Evolutionary conservation across 1,284 basidiomycete species (phyloP).

Genomic region (Rhodotorula glutinis): DNA sequence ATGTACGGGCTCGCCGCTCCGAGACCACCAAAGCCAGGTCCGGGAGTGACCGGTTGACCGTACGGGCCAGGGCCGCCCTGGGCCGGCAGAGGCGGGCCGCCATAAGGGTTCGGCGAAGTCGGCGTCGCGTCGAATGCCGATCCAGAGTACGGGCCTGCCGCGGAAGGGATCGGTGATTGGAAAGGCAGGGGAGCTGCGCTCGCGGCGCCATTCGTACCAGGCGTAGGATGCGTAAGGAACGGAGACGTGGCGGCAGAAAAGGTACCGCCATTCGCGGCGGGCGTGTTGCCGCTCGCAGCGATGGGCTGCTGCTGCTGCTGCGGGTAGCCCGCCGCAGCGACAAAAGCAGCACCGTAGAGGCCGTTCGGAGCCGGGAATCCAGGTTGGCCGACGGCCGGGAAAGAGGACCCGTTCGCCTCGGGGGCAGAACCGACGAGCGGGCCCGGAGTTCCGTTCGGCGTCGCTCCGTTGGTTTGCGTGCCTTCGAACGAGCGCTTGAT

Average conservation of each 20-base stretch:
- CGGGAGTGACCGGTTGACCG: neutral
- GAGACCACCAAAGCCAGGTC: constrained; percentile 9
- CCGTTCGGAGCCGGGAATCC: constrained; percentile 12
- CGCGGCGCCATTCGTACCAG: neutral
- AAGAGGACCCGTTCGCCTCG: neutral
- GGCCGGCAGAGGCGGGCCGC: constrained; percentile 4
- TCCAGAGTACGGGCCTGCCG: constrained; percentile 9
- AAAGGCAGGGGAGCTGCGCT: constrained; percentile 2
- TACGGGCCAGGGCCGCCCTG: neutral
- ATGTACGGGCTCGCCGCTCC: constrained; percentile 20
- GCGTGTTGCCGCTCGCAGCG: neutral
- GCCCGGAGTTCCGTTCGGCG: neutral
- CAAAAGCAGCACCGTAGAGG: constrained; percentile 6
- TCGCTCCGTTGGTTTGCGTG: neutral
- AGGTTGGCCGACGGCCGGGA: constrained; percentile 5
- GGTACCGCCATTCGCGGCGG: constrained; percentile 5
- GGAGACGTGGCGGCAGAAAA: constrained; percentile 23
- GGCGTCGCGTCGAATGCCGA: constrained; percentile 24
- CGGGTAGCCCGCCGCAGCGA: neutral
- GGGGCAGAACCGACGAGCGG: neutral
- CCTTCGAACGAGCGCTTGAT: constrained; percentile 37
- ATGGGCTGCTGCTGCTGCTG: constrained; percentile 11
- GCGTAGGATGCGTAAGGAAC: constrained; percentile 9
- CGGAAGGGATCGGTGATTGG: constrained; percentile 8
- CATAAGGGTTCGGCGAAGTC: constrained; percentile 30